phyloP scores from a whole-genome alignment of 2,329 filamentous ascomycete species.

The Talaromyces sp. region DNA sequence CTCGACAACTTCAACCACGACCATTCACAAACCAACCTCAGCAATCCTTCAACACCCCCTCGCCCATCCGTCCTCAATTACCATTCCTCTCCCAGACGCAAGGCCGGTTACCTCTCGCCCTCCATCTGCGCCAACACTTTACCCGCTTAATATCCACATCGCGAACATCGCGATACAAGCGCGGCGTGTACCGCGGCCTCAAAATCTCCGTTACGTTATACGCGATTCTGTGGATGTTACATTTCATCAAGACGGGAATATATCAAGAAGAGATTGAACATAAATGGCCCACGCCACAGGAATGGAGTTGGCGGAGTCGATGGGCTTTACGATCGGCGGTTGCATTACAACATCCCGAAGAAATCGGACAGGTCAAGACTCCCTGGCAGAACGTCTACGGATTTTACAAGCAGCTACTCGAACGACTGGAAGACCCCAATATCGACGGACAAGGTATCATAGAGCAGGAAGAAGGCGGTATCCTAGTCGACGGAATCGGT shows the following conservation, averaged over 20 bases:
- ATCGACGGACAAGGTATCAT: constrained; percentile 66
- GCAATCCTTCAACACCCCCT: constrained; percentile 52
- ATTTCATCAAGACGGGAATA: constrained; percentile 63
- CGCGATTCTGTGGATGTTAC: constrained; percentile 60
- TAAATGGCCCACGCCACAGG: constrained; percentile 73
- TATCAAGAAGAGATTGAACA: constrained; percentile 74
- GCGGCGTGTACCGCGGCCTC: constrained; percentile 61
- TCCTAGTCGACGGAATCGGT: constrained; percentile 56
- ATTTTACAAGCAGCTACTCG: constrained; percentile 60
- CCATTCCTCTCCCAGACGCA: constrained; percentile 57
- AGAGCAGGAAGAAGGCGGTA: constrained; percentile 54
- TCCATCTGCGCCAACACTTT: constrained; percentile 54
- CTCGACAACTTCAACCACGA: constrained; percentile 35
- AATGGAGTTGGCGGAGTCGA: constrained; percentile 73
- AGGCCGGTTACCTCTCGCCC: constrained; percentile 44
- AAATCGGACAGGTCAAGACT: constrained; percentile 53
- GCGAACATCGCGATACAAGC: constrained; percentile 53
- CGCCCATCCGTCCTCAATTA: constrained; percentile 59
- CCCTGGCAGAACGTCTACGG: constrained; percentile 69
- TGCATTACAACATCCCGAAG: constrained; percentile 57
- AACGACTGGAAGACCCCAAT: constrained; percentile 66
- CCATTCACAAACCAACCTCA: constrained; percentile 60
- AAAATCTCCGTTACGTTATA: constrained; percentile 71
- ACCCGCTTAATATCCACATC: constrained; percentile 78
- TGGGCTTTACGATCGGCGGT: constrained; percentile 65